Evolutionary conservation across 176 grass and related monocot species (phyloP), one percentile per base, ranked within the genome.

Genomic region (Zoysia japonica): DNA sequence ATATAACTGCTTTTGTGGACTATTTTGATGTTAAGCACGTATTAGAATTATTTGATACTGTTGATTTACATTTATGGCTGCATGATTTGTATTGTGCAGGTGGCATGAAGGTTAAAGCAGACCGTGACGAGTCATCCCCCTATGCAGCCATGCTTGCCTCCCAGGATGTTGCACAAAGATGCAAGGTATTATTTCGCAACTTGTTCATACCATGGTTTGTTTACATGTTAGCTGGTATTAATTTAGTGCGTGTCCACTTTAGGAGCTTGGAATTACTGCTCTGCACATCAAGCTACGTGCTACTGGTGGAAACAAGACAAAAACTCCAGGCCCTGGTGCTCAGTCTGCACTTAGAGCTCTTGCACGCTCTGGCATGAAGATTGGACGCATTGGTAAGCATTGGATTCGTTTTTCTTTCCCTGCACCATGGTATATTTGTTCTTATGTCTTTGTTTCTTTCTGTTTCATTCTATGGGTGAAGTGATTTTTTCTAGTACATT

Each of bases 111-210:
- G 88, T 94, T 37, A 94, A 91, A 76, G 88, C 92, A 78, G 92
- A 94, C 17, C 61, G 88, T 50, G 92, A 94, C 52, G 92, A 94
- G 36, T 89, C 92, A 59, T 94, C 92, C 12, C 92, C 92, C 35
- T 94, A 94, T 87, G 92, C 86, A 43, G 92, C 89, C 46, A 91
- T 94, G 92, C 88, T 94, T 79, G 92, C 92, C 42, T 89, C 89
- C 57, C 86, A 94, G 84, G 92, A 94, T 89, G 89, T 94, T 79
- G 71, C 92, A 36, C 46, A 75, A 12, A 80, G 86, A 40, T 91
- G 86, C 83, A 93, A 93, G 88, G 91, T 90, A 53, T 67, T 76
- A 28, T 28, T 28, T 28, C 28, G 28, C 28, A 28, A 28, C 28
- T 28, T 28, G 28, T 28, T 28, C 0, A 28, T 28, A 28, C 28